Percentiles rank a stretch among this genome's conserved stretches.
phyloP scores from a whole-genome alignment of 352 stramenopile species.

The Sclerospora graminicola region DNA sequence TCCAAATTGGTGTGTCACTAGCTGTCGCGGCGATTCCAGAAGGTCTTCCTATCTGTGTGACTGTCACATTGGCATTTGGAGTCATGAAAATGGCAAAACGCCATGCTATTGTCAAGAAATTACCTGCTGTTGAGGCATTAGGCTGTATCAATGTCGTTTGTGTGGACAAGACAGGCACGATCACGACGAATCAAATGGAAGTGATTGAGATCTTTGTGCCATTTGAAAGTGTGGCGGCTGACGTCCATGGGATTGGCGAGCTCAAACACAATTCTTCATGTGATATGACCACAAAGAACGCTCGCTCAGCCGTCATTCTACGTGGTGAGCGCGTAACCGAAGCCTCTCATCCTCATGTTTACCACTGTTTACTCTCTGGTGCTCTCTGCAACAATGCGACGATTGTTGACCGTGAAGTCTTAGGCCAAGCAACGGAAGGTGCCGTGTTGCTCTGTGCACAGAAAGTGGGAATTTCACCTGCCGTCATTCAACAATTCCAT shows the following conservation, averaged over 20 bases:
- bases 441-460: slow-evolving; percentile 58
- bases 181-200: slow-evolving; percentile 88
- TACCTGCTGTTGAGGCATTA: slow-evolving; percentile 76
- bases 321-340: slow-evolving; percentile 54
- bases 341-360: slow-evolving; percentile 52
- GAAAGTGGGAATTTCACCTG: slow-evolving; percentile 44
- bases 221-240: slow-evolving; percentile 59
- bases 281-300: slow-evolving; percentile 5
- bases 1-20: slow-evolving; percentile 93
- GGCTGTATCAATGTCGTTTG: slow-evolving; percentile 90
- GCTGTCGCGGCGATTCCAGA: slow-evolving; percentile 68
- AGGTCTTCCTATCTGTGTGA: slow-evolving; percentile 73
- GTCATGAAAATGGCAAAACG: slow-evolving; percentile 84
- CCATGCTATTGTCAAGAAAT: slow-evolving; percentile 84
- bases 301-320: slow-evolving; percentile 34
- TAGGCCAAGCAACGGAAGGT: slow-evolving; percentile 76
- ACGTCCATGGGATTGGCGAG: slow-evolving; percentile 50
- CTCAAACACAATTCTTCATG: slow-evolving; percentile 5
- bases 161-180: slow-evolving; percentile 92
- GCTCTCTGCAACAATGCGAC: slow-evolving; percentile 73
- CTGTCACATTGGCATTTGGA: slow-evolving; percentile 63
- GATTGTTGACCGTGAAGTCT: slow-evolving; percentile 55
- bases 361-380: slow-evolving; percentile 60
- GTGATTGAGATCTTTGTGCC: slow-evolving; percentile 77
- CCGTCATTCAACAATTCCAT: slow-evolving; percentile 36